Conservation (phyloP, 1,284 basidiomycete genomes). For the Puccinia horiana region DNA sequence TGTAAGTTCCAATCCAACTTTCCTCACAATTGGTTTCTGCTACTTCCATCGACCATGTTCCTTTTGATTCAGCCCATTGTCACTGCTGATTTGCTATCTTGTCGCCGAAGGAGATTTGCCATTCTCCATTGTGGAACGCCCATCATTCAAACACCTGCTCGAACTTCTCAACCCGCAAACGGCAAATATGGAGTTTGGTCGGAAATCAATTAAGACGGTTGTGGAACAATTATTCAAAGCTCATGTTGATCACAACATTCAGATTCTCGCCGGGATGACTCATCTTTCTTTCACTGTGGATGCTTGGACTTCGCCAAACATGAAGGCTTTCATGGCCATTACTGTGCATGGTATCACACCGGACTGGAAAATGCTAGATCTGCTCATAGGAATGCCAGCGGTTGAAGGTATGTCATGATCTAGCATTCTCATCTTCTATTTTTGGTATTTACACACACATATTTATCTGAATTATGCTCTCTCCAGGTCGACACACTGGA, state of each 20-base stretch:
- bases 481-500: neutral
- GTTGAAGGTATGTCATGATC: conserved; percentile 1
- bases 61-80: neutral
- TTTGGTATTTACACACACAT: neutral
- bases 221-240: neutral
- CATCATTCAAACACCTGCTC: neutral
- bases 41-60: neutral
- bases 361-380: conserved; percentile 1
- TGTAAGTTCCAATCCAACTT: neutral
- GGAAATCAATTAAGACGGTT: neutral
- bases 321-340: conserved; percentile 22
- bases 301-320: neutral
- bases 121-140: neutral
- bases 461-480: neutral
- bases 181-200: neutral
- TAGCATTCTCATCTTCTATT: neutral
- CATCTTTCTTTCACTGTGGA: neutral
- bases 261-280: neutral
- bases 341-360: conserved; percentile 16
- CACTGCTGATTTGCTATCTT: neutral
- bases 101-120: neutral
- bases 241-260: neutral
- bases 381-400: neutral
- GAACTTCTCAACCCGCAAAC: neutral
- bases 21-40: neutral